phyloP scores from a whole-genome alignment of 148 eudicot genomes.

The Camellia japonica region DNA sequence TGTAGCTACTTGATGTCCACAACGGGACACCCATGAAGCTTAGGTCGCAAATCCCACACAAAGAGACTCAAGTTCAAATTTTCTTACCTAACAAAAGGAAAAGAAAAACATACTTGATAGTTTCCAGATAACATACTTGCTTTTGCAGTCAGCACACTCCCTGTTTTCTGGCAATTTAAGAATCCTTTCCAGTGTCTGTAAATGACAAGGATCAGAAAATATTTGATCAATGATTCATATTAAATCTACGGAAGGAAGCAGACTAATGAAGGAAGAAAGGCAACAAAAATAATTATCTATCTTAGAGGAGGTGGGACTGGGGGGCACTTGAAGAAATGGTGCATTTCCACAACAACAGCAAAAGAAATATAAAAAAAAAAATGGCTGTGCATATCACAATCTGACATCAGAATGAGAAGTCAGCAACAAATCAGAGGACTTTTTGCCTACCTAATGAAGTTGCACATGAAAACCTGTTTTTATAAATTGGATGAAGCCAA shows the following conservation, averaged over 20 bases:
- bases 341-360: too few relatives aligned
- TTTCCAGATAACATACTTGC: slow-evolving; percentile 58
- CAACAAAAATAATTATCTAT: neutral
- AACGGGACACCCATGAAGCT: too few relatives aligned
- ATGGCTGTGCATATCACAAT: neutral
- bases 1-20: too few relatives aligned
- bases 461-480: too few relatives aligned
- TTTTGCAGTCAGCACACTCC: slow-evolving; percentile 96
- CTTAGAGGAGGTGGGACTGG: neutral
- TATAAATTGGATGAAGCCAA: too few relatives aligned
- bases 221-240: slow-evolving; percentile 5
- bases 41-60: too few relatives aligned
- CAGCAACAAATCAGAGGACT: neutral
- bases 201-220: neutral
- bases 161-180: slow-evolving; percentile 92
- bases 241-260: neutral
- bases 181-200: slow-evolving; percentile 90
- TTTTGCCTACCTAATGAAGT: too few relatives aligned
- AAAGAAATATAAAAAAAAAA: neutral
- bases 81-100: too few relatives aligned
- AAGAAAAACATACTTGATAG: neutral
- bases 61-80: too few relatives aligned
- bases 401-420: neutral
- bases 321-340: slow-evolving; percentile 1
- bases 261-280: slow-evolving; percentile 5